These are phyloP conservation scores for Stevia rebaudiana DNA, from an alignment of 140 eudicot species.

Conservation along the genomic window DNA sequence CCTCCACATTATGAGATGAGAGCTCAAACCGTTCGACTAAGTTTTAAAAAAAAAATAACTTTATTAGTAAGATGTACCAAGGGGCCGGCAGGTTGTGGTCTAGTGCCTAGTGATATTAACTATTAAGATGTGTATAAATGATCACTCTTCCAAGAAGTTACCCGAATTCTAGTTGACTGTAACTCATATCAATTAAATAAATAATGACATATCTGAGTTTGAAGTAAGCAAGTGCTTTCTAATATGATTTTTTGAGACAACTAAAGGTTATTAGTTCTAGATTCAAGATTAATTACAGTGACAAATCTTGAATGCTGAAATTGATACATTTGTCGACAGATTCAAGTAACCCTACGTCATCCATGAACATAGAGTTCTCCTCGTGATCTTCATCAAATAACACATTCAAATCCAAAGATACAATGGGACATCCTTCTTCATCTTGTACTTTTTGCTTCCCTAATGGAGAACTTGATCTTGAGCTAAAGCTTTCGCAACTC, in stretches of 20 bases:
- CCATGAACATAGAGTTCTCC: conserved; percentile 32
- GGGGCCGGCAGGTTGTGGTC: no score
- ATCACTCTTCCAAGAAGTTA: neutral
- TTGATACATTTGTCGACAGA: conserved; percentile 64
- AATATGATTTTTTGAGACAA: conserved; percentile 9
- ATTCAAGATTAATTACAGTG: conserved; percentile 31
- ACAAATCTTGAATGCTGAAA: conserved; percentile 56
- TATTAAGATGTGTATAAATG: no score
- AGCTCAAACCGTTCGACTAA: no score
- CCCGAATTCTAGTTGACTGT: neutral
- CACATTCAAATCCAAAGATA: conserved; percentile 73
- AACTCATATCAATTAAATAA: neutral
- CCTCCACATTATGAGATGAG: no score
- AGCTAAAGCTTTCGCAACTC: conserved; percentile 60
- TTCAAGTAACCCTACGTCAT: conserved; percentile 63
- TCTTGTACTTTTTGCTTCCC: conserved; percentile 37
- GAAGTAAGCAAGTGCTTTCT: conserved; percentile 10
- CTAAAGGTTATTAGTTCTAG: conserved; percentile 29
- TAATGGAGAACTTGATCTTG: conserved; percentile 62
- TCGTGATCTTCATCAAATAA: conserved; percentile 46
- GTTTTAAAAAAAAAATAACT: no score
- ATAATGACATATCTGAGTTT: neutral
- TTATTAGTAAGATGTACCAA: no score
- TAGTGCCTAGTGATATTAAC: no score
- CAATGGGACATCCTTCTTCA: conserved; percentile 31